phyloP scores from a whole-genome alignment of 106 monocot genomes.

The Apostasia ramifera region DNA sequence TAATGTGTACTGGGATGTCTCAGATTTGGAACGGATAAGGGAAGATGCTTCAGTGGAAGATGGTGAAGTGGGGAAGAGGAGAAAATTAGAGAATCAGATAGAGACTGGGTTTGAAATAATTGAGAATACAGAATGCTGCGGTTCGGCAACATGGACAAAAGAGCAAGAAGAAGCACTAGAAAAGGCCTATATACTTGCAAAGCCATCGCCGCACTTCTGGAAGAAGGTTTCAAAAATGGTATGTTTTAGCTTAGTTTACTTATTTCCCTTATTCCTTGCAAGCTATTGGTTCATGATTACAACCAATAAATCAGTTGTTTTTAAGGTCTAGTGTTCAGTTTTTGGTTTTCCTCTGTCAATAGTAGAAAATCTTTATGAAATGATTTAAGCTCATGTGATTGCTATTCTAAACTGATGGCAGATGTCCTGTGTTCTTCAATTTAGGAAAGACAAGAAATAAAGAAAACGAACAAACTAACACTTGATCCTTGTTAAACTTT shows the following conservation, averaged over 20 bases:
- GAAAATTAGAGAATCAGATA: background rate
- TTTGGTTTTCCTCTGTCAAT: no score
- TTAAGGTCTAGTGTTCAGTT: no score
- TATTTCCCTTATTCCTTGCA: background rate
- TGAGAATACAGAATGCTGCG: slow-evolving; percentile 5
- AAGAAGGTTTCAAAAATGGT: slow-evolving; percentile 92
- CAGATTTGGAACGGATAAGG: background rate
- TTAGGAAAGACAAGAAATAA: no score
- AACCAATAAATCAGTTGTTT: no score
- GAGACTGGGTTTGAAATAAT: background rate
- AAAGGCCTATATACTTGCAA: slow-evolving; percentile 53
- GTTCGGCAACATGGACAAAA: slow-evolving; percentile 35
- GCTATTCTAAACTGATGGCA: no score
- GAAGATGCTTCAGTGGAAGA: background rate
- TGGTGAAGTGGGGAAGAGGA: background rate
- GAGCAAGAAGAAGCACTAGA: slow-evolving; percentile 51
- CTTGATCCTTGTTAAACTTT: no score
- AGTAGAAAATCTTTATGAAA: no score
- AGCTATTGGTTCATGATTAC: no score
- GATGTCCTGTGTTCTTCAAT: no score
- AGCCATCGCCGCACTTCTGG: slow-evolving; percentile 88
- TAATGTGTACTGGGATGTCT: background rate
- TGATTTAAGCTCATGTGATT: no score
- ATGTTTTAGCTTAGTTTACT: slow-evolving; percentile 6
- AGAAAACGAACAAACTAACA: no score